Conservation (phyloP, 2,329 filamentous ascomycete genomes). For the Penicillium sp. region DNA sequence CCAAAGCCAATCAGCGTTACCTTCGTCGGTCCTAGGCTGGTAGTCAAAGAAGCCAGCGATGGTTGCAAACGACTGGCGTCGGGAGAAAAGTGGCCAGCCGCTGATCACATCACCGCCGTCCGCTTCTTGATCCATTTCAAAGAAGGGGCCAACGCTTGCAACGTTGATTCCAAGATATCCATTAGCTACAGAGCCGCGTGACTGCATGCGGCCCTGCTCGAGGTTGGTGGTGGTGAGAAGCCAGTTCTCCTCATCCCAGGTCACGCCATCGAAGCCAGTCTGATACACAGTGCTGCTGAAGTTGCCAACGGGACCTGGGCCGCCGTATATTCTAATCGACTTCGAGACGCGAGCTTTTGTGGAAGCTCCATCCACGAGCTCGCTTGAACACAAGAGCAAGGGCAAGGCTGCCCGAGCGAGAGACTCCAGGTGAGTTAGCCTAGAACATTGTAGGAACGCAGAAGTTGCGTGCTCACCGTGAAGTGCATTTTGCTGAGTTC, state of each 20-base stretch:
- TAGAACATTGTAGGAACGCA: not conserved
- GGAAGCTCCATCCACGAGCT: constrained; percentile 7
- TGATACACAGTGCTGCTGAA: constrained; percentile 38
- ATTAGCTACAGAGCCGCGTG: constrained; percentile 60
- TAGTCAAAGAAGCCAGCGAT: constrained; percentile 66
- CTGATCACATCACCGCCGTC: constrained; percentile 57
- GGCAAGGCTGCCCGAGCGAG: constrained; percentile 13
- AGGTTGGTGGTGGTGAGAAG: constrained; percentile 52
- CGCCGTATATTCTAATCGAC: constrained; percentile 20
- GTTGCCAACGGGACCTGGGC: constrained; percentile 6
- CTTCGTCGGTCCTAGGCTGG: constrained; percentile 57
- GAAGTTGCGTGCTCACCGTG: constrained; percentile 10
- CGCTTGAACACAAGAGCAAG: constrained; percentile 12
- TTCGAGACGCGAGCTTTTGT: constrained; percentile 19
- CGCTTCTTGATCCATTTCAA: constrained; percentile 45
- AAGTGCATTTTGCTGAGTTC: constrained; percentile 17
- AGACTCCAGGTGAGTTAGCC: constrained; percentile 6
- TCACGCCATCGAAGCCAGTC: constrained; percentile 53
- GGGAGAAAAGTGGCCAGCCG: constrained; percentile 66
- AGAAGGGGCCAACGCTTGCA: constrained; percentile 62
- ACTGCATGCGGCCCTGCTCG: constrained; percentile 59
- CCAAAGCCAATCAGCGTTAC: constrained; percentile 66
- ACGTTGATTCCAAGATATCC: constrained; percentile 65
- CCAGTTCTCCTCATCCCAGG: constrained; percentile 61
- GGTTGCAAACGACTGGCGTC: constrained; percentile 64